phyloP scores from a whole-genome alignment of 148 eudicot species.

The Fagopyrum tataricum region DNA sequence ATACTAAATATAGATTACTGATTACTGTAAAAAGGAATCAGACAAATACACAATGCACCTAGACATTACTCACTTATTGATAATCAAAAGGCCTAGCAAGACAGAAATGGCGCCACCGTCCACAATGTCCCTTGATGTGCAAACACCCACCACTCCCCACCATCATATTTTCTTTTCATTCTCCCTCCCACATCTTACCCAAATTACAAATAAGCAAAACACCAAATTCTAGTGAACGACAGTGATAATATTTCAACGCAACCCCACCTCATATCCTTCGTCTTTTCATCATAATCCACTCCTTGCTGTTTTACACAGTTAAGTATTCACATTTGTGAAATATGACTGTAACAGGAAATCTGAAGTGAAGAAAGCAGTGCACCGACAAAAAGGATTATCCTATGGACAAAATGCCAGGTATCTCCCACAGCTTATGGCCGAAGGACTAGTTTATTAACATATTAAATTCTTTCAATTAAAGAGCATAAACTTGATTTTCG shows the following conservation, averaged over 20 bases:
- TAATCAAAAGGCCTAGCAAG: background rate
- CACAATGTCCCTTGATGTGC: background rate
- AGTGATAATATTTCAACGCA: background rate
- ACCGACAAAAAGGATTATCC: background rate
- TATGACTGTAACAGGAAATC: background rate
- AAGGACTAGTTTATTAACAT: no score
- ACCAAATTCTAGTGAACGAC: background rate
- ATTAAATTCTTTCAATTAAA: no score
- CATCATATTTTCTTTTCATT: no score
- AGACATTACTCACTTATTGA: background rate
- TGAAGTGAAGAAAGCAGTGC: background rate
- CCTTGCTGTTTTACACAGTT: background rate
- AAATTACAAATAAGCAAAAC: background rate
- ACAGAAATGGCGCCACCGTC: background rate
- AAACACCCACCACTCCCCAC: background rate
- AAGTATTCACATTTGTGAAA: background rate
- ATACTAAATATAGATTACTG: no score
- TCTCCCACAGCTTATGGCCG: no score
- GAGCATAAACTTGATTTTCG: no score
- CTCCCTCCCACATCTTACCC: background rate
- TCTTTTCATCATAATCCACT: background rate
- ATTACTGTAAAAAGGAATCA: background rate
- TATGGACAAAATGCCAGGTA: no score
- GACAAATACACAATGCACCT: background rate
- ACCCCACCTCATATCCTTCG: background rate